These are phyloP conservation scores for Pseudogymnoascus verrucosus DNA, from an alignment of 2,329 filamentous ascomycete species.

Conservation along the genomic window DNA sequence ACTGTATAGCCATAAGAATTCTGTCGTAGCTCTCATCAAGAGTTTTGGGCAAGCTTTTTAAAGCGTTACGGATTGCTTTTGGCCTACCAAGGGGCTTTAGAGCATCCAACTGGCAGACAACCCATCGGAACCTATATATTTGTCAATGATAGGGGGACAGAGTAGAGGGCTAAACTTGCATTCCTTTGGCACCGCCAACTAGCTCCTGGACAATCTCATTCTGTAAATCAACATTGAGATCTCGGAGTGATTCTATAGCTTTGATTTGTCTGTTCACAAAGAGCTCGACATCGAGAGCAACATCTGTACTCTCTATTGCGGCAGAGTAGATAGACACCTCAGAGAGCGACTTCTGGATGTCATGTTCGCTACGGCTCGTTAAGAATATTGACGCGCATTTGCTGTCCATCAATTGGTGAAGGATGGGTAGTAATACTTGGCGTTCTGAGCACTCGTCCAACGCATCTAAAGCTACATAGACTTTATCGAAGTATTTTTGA, in stretches of 20 bases:
- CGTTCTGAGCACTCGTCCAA: background rate
- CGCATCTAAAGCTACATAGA: background rate
- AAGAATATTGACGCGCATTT: background rate
- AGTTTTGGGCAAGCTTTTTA: slow-evolving; percentile 21
- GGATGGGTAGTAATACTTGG: background rate
- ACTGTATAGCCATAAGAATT: slow-evolving; percentile 15
- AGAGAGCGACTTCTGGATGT: background rate
- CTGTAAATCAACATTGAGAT: slow-evolving; percentile 10
- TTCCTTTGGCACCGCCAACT: slow-evolving; percentile 17
- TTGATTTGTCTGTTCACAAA: background rate
- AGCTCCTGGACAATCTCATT: slow-evolving; percentile 16
- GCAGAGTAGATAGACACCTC: background rate
- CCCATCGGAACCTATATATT: slow-evolving; percentile 25
- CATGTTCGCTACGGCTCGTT: background rate
- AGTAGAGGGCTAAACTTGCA: slow-evolving; percentile 12
- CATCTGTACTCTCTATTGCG: background rate
- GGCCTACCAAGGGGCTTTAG: slow-evolving; percentile 23
- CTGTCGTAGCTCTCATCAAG: slow-evolving; percentile 22
- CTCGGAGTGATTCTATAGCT: background rate
- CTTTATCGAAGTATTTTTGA: background rate
- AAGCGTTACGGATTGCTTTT: slow-evolving; percentile 18
- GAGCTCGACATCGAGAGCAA: background rate
- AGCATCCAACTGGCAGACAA: slow-evolving; percentile 26
- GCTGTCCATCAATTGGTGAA: background rate
- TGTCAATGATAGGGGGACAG: background rate